Conservation (phyloP, 257 asterid genomes). For the Solanum clarkiae region DNA sequence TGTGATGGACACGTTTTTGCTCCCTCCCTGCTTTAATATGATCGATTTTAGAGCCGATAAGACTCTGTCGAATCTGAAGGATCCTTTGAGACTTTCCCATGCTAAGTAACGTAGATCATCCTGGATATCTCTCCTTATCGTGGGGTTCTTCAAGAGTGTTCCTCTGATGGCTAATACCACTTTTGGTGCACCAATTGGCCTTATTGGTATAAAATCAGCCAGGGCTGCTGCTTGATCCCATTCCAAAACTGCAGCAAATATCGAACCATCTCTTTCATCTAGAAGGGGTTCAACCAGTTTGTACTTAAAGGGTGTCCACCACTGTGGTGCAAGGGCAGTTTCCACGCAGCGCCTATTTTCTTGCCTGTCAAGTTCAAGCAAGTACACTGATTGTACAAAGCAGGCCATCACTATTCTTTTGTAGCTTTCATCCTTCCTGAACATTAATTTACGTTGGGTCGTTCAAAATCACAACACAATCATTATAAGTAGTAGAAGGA, state of each 20-base stretch:
- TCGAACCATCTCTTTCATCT: slow-evolving; percentile 65
- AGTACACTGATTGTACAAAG: slow-evolving; percentile 63
- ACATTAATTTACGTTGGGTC: neutral
- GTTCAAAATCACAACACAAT: neutral
- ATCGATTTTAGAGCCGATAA: slow-evolving; percentile 27
- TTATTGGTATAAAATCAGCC: slow-evolving; percentile 41
- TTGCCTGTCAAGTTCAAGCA: slow-evolving; percentile 66
- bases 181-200: slow-evolving; percentile 69
- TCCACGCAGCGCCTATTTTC: slow-evolving; percentile 30
- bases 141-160: slow-evolving; percentile 52
- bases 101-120: slow-evolving; percentile 67
- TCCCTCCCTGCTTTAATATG: slow-evolving; percentile 30
- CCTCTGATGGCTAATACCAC: slow-evolving; percentile 58
- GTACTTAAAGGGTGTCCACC: slow-evolving; percentile 86
- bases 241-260: slow-evolving; percentile 63
- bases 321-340: slow-evolving; percentile 59
- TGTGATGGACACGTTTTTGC: slow-evolving; percentile 45
- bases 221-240: slow-evolving; percentile 73
- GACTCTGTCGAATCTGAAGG: slow-evolving; percentile 37
- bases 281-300: slow-evolving; percentile 41
- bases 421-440: slow-evolving; percentile 66
- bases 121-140: slow-evolving; percentile 61
- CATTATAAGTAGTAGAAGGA: neutral
- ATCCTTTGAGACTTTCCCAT: slow-evolving; percentile 63
- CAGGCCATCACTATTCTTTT: slow-evolving; percentile 63